Conservation (phyloP, 257 asterid genomes). For the Capsicum pubescens region DNA sequence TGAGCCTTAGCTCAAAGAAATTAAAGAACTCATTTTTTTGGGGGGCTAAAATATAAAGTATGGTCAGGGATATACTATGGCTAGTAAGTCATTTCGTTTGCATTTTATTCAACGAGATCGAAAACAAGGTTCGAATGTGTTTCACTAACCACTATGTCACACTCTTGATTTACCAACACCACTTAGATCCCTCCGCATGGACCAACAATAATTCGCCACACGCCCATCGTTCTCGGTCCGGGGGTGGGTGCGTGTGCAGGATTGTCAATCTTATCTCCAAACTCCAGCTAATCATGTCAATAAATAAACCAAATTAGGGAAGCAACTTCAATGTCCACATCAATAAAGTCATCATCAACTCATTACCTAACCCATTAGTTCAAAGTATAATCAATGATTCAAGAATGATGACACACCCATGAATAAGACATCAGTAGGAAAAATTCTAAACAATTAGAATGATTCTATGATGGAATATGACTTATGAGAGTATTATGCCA, state of each 20-base stretch:
- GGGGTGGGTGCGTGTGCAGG: no score
- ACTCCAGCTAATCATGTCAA: not conserved
- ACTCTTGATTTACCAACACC: no score
- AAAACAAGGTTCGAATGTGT: no score
- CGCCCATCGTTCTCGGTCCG: not conserved
- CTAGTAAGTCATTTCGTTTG: no score
- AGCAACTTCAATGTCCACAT: conserved; percentile 3
- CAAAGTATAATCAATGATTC: conserved; percentile 4
- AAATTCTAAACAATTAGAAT: not conserved
- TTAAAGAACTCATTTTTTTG: not conserved
- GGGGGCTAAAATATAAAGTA: not conserved
- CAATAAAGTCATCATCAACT: not conserved
- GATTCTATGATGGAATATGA: not conserved
- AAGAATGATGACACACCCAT: not conserved
- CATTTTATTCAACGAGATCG: no score
- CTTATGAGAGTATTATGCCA: not conserved
- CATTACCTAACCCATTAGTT: conserved; percentile 11
- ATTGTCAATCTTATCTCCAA: not conserved
- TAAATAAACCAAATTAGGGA: not conserved
- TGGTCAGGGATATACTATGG: no score
- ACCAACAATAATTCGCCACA: not conserved
- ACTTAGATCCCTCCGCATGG: not conserved
- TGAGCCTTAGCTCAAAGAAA: not conserved
- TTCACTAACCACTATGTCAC: not conserved
- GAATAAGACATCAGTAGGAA: not conserved